These are phyloP conservation scores for Cryptococcus maquisensis DNA, from an alignment of 1,284 basidiomycete species.

Conservation along the genomic window DNA sequence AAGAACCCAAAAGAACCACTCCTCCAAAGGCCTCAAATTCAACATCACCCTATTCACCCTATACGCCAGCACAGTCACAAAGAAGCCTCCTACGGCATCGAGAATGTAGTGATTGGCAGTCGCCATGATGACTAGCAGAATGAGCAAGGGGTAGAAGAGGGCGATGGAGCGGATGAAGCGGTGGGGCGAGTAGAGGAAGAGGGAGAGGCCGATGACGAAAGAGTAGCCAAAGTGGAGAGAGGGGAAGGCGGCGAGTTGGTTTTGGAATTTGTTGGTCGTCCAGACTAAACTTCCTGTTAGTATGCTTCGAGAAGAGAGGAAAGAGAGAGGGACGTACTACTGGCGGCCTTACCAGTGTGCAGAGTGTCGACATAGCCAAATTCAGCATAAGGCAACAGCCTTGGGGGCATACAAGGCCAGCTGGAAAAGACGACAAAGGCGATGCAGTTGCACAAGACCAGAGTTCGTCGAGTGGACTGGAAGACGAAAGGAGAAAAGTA, in stretches of 20 bases:
- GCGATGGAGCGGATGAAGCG: slow-evolving; percentile 17
- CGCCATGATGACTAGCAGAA: slow-evolving; percentile 46
- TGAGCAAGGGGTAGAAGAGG: slow-evolving; percentile 37
- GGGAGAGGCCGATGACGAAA: slow-evolving; percentile 40
- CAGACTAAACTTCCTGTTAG: too few species aligned
- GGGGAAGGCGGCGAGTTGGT: slow-evolving; percentile 42
- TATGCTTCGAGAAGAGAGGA: too few species aligned
- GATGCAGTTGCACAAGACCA: slow-evolving; percentile 44
- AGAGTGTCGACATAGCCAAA: slow-evolving; percentile 39
- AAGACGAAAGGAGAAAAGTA: slow-evolving; percentile 36
- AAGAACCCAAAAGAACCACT: slow-evolving; percentile 38
- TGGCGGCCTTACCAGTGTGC: slow-evolving; percentile 36
- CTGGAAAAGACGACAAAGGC: slow-evolving; percentile 46
- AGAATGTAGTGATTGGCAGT: slow-evolving; percentile 48
- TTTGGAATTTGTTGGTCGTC: slow-evolving; percentile 42
- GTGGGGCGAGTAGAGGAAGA: slow-evolving; percentile 40
- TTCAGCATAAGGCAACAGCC: slow-evolving; percentile 35
- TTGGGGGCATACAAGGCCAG: slow-evolving; percentile 48
- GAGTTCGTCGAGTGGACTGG: slow-evolving; percentile 40
- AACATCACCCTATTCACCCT: slow-evolving; percentile 37
- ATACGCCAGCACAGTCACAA: slow-evolving; percentile 41
- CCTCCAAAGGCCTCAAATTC: slow-evolving; percentile 42
- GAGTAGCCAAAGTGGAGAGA: slow-evolving; percentile 35
- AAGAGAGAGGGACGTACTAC: slow-evolving; percentile 17
- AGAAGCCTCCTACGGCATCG: slow-evolving; percentile 44